Conservation (phyloP, 371 early-diverging fungal genomes). For the Rhizopus stolonifer region DNA sequence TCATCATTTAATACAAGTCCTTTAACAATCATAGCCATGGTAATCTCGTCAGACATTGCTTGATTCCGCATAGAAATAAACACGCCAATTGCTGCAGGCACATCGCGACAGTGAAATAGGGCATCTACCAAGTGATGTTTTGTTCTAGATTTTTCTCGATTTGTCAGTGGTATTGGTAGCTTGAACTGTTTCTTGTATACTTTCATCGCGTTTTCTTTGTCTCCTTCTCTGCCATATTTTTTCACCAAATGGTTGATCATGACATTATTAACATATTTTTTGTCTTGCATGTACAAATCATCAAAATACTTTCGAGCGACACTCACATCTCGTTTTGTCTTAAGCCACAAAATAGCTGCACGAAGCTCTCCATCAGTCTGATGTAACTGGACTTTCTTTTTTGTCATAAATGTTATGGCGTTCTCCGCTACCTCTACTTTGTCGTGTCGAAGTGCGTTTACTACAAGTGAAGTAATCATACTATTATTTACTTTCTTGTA, state of each 20-base stretch:
- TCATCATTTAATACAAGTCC: constrained; percentile 42
- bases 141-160: constrained; percentile 9
- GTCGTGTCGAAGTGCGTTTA: constrained; percentile 35
- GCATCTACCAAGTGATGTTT: constrained; percentile 35
- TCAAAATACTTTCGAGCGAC: constrained; percentile 29
- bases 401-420: constrained; percentile 11
- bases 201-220: constrained; percentile 23
- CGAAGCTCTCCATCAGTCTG: constrained; percentile 28
- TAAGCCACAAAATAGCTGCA: constrained; percentile 37
- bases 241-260: constrained; percentile 46
- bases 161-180: neutral
- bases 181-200: neutral
- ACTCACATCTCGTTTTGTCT: constrained; percentile 26
- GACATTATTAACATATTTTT: constrained; percentile 23
- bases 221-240: constrained; percentile 23
- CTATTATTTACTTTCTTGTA: neutral
- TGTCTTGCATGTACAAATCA: constrained; percentile 15
- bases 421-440: constrained; percentile 24
- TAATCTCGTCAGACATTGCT: constrained; percentile 40
- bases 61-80: constrained; percentile 34
- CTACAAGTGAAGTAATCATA: constrained; percentile 34
- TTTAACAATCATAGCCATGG: constrained; percentile 43
- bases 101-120: constrained; percentile 44
- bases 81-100: constrained; percentile 36
- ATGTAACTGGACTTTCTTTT: constrained; percentile 8